phyloP scores from a whole-genome alignment of 306 rosid genomes.

The Dalbergia oliveri region DNA sequence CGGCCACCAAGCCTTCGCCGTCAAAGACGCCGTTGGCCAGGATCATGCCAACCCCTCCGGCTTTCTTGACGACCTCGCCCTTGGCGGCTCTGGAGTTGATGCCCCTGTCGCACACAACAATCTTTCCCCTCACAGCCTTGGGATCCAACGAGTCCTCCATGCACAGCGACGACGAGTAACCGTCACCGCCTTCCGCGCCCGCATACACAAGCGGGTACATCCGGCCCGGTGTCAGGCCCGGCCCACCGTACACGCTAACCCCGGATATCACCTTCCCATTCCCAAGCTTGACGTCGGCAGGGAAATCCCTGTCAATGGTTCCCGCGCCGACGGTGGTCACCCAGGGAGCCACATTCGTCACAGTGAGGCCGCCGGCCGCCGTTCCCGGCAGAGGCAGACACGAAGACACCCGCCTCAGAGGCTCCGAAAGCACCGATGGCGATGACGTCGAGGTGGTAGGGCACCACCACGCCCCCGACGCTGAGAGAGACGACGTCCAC shows the following conservation, averaged over 20 bases:
- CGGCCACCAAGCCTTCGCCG: slow-evolving; percentile 91
- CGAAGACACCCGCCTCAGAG: slow-evolving; percentile 67
- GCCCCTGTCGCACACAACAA: slow-evolving; percentile 84
- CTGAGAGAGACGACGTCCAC: slow-evolving; percentile 82
- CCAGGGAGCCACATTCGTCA: slow-evolving; percentile 90
- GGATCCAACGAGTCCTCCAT: slow-evolving; percentile 75
- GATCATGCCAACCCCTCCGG: slow-evolving; percentile 86
- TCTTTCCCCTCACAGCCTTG: slow-evolving; percentile 60
- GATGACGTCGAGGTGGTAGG: slow-evolving; percentile 77
- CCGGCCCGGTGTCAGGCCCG: slow-evolving; percentile 71
- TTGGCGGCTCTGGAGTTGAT: slow-evolving; percentile 78
- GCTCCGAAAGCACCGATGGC: slow-evolving; percentile 85
- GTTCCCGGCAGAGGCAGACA: slow-evolving; percentile 82
- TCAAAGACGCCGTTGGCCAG: slow-evolving; percentile 82
- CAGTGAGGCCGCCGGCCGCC: slow-evolving; percentile 80
- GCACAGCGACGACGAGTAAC: slow-evolving; percentile 85
- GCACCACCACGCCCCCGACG: slow-evolving; percentile 88
- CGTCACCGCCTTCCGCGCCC: slow-evolving; percentile 64
- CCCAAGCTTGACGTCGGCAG: slow-evolving; percentile 82
- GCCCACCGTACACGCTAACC: slow-evolving; percentile 75
- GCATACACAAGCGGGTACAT: slow-evolving; percentile 71
- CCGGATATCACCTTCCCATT: slow-evolving; percentile 67
- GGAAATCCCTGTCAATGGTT: slow-evolving; percentile 83
- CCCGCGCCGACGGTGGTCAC: slow-evolving; percentile 93
- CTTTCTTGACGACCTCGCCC: slow-evolving; percentile 77